A percentile compares a stretch with the other conserved stretches of the same genome.
These are phyloP conservation scores for Scytalidium sp. DNA, from an alignment of 2,329 filamentous ascomycete species.

Conservation along the genomic window DNA sequence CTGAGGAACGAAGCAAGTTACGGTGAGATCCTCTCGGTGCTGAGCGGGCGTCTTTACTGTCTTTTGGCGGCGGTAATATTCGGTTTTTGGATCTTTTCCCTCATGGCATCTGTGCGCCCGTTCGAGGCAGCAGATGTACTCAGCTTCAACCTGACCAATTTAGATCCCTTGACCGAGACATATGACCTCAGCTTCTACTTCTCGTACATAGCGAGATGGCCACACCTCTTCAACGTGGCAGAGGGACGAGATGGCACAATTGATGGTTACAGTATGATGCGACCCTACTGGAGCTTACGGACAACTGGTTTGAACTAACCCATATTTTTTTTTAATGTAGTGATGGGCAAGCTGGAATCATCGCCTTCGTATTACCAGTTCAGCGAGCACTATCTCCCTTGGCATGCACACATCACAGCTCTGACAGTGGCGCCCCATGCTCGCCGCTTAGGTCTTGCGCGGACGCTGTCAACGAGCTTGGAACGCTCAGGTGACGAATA, in stretches of 20 bases:
- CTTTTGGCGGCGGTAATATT: neutral
- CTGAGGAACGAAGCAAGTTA: too few relatives aligned
- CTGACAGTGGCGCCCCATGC: slow-evolving; percentile 87
- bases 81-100: slow-evolving; percentile 1
- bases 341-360: slow-evolving; percentile 95
- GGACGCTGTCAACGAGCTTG: slow-evolving; percentile 74
- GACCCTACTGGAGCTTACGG: neutral
- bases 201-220: slow-evolving; percentile 95
- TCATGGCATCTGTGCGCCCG: slow-evolving; percentile 80
- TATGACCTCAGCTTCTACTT: slow-evolving; percentile 96
- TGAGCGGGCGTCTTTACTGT: too few relatives aligned
- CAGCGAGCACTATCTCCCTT: slow-evolving; percentile 93
- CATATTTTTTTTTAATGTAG: slow-evolving; percentile 46
- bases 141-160: slow-evolving; percentile 89
- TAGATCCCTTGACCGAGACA: slow-evolving; percentile 96
- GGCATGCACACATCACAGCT: slow-evolving; percentile 97
- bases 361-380: slow-evolving; percentile 71
- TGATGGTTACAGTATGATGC: slow-evolving; percentile 79
- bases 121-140: slow-evolving; percentile 84
- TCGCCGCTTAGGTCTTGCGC: slow-evolving; percentile 82
- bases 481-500: slow-evolving; percentile 80
- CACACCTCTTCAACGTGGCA: slow-evolving; percentile 87
- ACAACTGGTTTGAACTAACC: slow-evolving; percentile 1
- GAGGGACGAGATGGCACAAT: slow-evolving; percentile 85
- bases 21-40: neutral